These are phyloP conservation scores for Corylus avellana DNA, from an alignment of 306 rosid genomes.

Conservation along the genomic window DNA sequence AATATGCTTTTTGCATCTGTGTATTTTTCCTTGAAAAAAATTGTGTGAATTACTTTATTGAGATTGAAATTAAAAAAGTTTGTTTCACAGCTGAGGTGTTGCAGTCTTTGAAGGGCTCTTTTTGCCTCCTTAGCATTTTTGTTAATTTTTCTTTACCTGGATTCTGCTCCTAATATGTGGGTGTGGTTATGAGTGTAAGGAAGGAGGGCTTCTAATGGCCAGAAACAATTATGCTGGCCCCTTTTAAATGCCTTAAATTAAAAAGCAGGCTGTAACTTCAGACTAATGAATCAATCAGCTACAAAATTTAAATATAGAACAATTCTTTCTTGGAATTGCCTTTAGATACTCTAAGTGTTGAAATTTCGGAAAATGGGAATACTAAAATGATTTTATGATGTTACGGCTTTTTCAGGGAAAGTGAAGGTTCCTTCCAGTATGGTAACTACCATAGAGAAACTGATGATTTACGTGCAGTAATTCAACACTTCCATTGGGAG, in stretches of 20 bases:
- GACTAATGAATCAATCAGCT: background rate
- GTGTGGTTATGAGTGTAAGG: background rate
- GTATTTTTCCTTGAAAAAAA: background rate
- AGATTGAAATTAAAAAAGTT: background rate
- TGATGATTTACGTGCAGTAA: slow-evolving; percentile 69
- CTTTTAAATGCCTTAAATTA: background rate
- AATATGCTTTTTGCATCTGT: background rate
- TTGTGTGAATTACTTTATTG: background rate
- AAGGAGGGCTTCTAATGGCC: background rate
- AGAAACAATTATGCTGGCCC: background rate
- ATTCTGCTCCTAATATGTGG: background rate
- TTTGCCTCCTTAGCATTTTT: background rate
- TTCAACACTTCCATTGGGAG: slow-evolving; percentile 58
- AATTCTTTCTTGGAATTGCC: slow-evolving; percentile 5
- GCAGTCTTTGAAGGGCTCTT: background rate
- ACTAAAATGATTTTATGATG: slow-evolving; percentile 1
- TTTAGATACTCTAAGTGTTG: background rate
- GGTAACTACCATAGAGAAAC: slow-evolving; percentile 87
- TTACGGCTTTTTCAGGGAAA: slow-evolving; percentile 60
- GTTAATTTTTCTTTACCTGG: background rate
- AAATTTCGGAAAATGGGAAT: slow-evolving; percentile 6
- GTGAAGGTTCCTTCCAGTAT: slow-evolving; percentile 80
- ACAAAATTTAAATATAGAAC: slow-evolving; percentile 18
- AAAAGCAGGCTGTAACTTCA: too few species aligned
- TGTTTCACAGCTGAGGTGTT: background rate